These are phyloP conservation scores for Penicillium lividum DNA, from an alignment of 495 filamentous ascomycete genomes.

Conservation along the genomic window DNA sequence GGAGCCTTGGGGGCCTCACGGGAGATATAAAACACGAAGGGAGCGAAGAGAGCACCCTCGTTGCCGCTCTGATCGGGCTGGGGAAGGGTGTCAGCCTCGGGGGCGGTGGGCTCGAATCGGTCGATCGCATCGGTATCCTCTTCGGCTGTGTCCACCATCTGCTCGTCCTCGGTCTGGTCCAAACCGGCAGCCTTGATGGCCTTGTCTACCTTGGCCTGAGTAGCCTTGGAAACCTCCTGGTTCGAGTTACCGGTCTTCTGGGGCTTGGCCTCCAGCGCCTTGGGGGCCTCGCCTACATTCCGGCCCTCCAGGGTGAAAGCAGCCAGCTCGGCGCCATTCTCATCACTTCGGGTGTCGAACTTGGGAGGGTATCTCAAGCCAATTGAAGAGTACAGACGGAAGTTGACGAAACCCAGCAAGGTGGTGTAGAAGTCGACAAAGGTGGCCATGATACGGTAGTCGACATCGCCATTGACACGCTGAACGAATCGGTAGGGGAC, in stretches of 20 bases:
- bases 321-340: slow-evolving; percentile 85
- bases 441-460: slow-evolving; percentile 98
- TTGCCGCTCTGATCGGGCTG: slow-evolving; percentile 69
- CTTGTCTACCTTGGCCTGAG: slow-evolving; percentile 58
- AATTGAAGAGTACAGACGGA: slow-evolving; percentile 83
- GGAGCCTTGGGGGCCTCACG: slow-evolving; percentile 89
- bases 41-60: slow-evolving; percentile 70
- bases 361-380: slow-evolving; percentile 93
- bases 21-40: slow-evolving; percentile 89
- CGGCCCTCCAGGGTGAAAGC: slow-evolving; percentile 86
- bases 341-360: slow-evolving; percentile 84
- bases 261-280: slow-evolving; percentile 56
- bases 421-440: slow-evolving; percentile 99
- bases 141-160: slow-evolving; percentile 42
- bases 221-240: slow-evolving; percentile 47
- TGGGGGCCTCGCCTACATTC: slow-evolving; percentile 52
- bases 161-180: slow-evolving; percentile 45
- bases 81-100: slow-evolving; percentile 79
- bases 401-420: slow-evolving; percentile 93
- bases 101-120: slow-evolving; percentile 76
- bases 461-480: slow-evolving; percentile 84
- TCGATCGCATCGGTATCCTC: slow-evolving; percentile 72
- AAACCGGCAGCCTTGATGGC: slow-evolving; percentile 48
- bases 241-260: slow-evolving; percentile 42
- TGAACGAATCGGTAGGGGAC: slow-evolving; percentile 98